Evolutionary conservation across 768 basidiomycete species (phyloP), one percentile per base, ranked within the genome.

Genomic region (Rhizopogon sp.): DNA sequence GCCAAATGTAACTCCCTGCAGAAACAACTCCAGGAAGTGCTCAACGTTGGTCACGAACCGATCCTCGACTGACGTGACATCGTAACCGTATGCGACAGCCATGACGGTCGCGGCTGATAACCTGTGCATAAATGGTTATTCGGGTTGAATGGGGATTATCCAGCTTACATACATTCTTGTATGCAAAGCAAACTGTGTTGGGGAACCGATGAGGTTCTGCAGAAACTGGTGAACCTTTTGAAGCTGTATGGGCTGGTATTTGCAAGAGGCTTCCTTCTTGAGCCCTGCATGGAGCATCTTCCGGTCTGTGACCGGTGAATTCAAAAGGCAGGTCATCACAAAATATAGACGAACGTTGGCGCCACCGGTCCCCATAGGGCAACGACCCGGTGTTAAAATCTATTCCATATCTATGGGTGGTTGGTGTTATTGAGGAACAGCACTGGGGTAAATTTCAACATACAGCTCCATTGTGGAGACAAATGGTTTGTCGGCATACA

Each of bases 301-400:
- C 22, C 71, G 69, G 33, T 73, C 29, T 46, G 44, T 9, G n/a
- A 31, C 29, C n/a, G 31, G 5, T 31, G 5, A 10, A 46, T 46
- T 31, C 44, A 46, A 31, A 46, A 31, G 29, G 10, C 2, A 14
- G 9, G 17, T 17, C 29, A 10, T 70, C 67, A 3, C 70, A 10
- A 31, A n/a, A 40, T 17, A 50, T 35, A 33, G 57, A 58, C 44
- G 10, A 46, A 46, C 44, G 72, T 5, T 56, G 58, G 33, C 61
- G 60, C 72, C 69, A 72, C 28, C 25, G 17, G 43, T 55, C 45
- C 20, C 72, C 67, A n/a, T 72, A 70, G 10, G 60, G 62, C 37
- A 73, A 54, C 40, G 70, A 53, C 1, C 53, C 62, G 35, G 65
- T 63, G 47, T 55, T 60, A 39, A 72, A 72, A 43, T 70, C 59